Evolutionary conservation across 2,329 filamentous ascomycete species (phyloP).

Genomic region (Aspergillus sp.): DNA sequence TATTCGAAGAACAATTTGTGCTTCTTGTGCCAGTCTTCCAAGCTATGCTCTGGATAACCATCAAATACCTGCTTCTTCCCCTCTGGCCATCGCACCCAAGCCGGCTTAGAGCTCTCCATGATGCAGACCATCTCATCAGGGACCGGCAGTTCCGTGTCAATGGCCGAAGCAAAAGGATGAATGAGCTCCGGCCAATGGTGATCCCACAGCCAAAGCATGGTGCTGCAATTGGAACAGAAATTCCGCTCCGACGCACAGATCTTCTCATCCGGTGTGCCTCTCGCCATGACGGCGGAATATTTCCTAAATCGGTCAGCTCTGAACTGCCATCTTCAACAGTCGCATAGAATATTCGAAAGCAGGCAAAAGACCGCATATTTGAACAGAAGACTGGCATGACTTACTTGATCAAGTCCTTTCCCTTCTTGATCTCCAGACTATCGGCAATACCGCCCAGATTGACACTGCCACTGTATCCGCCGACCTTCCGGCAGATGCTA

Average conservation of each 20-base stretch:
- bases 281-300: slow-evolving; percentile 48
- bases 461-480: slow-evolving; percentile 48
- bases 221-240: slow-evolving; percentile 52
- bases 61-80: slow-evolving; percentile 49
- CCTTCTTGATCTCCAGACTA: slow-evolving; percentile 46
- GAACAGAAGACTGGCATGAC: neutral
- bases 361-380: neutral
- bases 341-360: neutral
- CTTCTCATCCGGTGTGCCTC: slow-evolving; percentile 43
- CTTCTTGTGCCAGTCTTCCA: slow-evolving; percentile 52
- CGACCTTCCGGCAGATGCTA: slow-evolving; percentile 53
- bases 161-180: slow-evolving; percentile 53
- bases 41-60: slow-evolving; percentile 40
- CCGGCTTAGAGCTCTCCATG: slow-evolving; percentile 47
- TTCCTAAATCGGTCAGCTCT: slow-evolving; percentile 31
- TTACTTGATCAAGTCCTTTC: slow-evolving; percentile 49
- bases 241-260: slow-evolving; percentile 48
- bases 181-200: slow-evolving; percentile 51
- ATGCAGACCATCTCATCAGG: slow-evolving; percentile 53
- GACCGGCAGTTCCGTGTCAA: slow-evolving; percentile 49
- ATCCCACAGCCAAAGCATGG: slow-evolving; percentile 53
- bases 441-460: slow-evolving; percentile 51
- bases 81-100: slow-evolving; percentile 52
- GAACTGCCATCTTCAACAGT: neutral
- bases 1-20: slow-evolving; percentile 37